A percentile compares a stretch with the other conserved stretches of the same genome.
phyloP scores from a whole-genome alignment of 2,329 filamentous ascomycete species.

The Epichloe uncinata region DNA sequence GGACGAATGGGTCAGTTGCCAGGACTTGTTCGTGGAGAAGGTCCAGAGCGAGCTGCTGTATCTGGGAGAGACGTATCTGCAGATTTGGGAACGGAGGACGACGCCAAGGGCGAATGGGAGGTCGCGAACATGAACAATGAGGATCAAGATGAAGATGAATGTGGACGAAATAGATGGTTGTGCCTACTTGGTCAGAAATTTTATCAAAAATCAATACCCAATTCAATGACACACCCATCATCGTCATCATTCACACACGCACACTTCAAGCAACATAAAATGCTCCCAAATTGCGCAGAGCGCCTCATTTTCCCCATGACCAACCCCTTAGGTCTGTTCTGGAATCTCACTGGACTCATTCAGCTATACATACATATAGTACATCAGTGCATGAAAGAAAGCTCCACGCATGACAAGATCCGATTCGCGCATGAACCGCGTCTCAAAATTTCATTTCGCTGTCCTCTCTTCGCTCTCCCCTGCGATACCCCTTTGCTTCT shows the following conservation, averaged over 20 bases:
- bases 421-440: not conserved
- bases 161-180: too few relatives aligned
- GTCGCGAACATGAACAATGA: not conserved
- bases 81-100: conserved; percentile 85
- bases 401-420: not conserved
- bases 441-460: not conserved
- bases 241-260: too few relatives aligned
- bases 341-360: not conserved
- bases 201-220: too few relatives aligned
- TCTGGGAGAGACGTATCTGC: conserved; percentile 85
- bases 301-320: too few relatives aligned
- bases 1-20: conserved; percentile 83
- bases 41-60: conserved; percentile 83
- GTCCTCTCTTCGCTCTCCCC: not conserved
- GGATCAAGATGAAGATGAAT: too few relatives aligned
- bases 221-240: too few relatives aligned
- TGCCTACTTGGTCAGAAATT: too few relatives aligned
- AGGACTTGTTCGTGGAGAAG: conserved; percentile 86
- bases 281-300: too few relatives aligned
- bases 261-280: too few relatives aligned
- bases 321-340: not conserved
- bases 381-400: conserved; percentile 3
- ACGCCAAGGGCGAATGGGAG: not conserved
- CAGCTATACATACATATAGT: conserved; percentile 4
- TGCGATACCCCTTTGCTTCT: not conserved